These are phyloP conservation scores for Clarireedia monteithiana DNA, from an alignment of 2,329 filamentous ascomycete genomes.

Conservation along the genomic window DNA sequence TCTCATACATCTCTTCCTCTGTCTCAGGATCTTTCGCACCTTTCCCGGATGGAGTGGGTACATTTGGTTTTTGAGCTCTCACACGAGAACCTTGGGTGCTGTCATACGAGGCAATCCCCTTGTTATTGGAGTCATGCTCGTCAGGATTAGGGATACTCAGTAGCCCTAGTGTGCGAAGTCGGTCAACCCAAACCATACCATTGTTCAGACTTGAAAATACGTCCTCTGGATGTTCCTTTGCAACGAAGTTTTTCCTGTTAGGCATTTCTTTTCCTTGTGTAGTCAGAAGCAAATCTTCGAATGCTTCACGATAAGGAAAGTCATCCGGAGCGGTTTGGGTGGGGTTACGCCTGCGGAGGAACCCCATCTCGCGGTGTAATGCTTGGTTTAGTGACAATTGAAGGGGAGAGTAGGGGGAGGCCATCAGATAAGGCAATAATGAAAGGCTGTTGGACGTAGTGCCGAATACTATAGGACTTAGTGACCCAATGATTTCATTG, in stretches of 20 bases:
- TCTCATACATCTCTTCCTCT: slow-evolving; percentile 27
- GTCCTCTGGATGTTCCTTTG: background rate
- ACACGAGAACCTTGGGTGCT: background rate
- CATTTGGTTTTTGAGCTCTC: background rate
- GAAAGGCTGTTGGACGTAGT: slow-evolving; percentile 17
- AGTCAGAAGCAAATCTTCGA: slow-evolving; percentile 26
- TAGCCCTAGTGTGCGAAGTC: slow-evolving; percentile 10
- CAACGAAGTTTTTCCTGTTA: background rate
- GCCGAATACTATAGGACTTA: background rate
- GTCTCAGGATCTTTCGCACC: slow-evolving; percentile 12
- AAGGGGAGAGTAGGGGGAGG: slow-evolving; percentile 28
- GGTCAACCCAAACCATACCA: slow-evolving; percentile 12
- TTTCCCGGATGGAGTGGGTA: background rate
- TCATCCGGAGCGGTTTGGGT: background rate
- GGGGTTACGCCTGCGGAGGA: too few relatives aligned
- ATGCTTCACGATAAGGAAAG: slow-evolving; percentile 25
- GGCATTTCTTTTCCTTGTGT: slow-evolving; percentile 6
- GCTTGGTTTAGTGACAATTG: slow-evolving; percentile 12
- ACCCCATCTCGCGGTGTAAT: background rate
- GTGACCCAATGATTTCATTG: slow-evolving; percentile 31
- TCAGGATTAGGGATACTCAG: background rate
- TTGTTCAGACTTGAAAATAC: background rate
- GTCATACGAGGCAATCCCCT: background rate
- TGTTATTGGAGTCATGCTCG: background rate
- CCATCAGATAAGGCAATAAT: slow-evolving; percentile 27